Base-by-base conservation (phyloP, 148 eudicot genomes). In the Chenopodium suecicum region DNA sequence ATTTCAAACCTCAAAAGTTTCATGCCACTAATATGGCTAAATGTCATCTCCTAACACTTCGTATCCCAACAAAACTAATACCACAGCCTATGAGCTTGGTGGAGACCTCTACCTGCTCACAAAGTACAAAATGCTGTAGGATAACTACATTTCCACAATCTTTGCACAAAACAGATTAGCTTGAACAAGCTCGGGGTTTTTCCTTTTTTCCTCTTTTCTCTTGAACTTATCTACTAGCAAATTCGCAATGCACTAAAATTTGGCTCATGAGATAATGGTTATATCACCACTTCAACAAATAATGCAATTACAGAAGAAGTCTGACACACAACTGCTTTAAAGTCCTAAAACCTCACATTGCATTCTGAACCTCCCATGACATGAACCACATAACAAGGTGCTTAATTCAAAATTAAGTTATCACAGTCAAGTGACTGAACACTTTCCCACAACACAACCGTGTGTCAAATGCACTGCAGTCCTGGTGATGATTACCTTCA, bases 121-220 rank as follows among this genome's bases (percentile, higher is more conserved):
- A 29, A 44, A 14, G 27, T 50, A 11, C 62, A 14, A 56, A 56
- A 12, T 12, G 16, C 17, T 52, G 56, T 14, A 14, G 16, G 56
- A 52, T 52, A 52, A 5, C 44, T 11, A 3, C 56, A 52, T 14
- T 52, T 10, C 56, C 16, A 14, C 16, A 14, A 8, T 12, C 3
- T 29, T 20, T 32, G 46, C 14, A 37, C 7, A 2, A 60, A 31
- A 12, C 27, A 27, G 8, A 1, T 25, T 25, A 56, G 16, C 67
- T 54, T 58, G 47, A 63, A 41, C 41, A 58, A 14, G 10, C 10
- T 37, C 27, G 2, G 34, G 46, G 20, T 9, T 23, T 13, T 7
- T n/a, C 27, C 81, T 50, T 50, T 74, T 74, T 25, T 27, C 62
- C 44, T 44, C 52, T 46, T 12, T 66, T 37, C 80, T 46, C 62